Evolutionary conservation across 2,329 filamentous ascomycete species (phyloP), one percentile per base, ranked within the genome.

Genomic region (Trichothecium sympodiale): DNA sequence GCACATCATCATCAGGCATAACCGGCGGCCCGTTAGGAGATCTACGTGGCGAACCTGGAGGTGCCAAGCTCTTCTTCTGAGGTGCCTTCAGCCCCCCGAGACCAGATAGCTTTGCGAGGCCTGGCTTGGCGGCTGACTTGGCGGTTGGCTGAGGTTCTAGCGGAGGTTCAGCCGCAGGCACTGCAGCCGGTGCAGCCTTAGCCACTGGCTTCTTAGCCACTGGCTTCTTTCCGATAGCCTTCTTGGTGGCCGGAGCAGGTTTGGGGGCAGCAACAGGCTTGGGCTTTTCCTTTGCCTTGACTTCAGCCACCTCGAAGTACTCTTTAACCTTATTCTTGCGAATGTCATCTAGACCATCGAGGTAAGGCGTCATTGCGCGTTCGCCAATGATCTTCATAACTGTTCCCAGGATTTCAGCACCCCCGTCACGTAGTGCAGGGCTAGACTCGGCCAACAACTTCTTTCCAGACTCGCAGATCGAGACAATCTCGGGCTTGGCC

Each of bases 341-440:
- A 46, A 96, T 96, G 17, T 98, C 91, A 53, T 98, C 91, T 3
- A 98, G 67, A 3, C 86, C 86, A 43, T 95, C 89, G 13, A 98
- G 64, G 54, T 94, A 83, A 8, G 85, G 82, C 30, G 83, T 86
- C 91, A 98, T 98, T 35, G 84, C 84, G 38, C 91, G 77, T 58
- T 98, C 93, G 29, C 91, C 89, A 64, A 96, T 84, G 37, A 98
- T 96, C 64, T 96, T 98, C 91, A 95, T 96, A 34, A 98, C 60
- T 0, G 88, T 94, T 43, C 93, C 91, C 3, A 98, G 66, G 25
- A 91, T 79, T 57, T 98, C 91, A 12, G 88, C 88, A 55, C 88
- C 91, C 20, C 86, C 87, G 33, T 89, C 81, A 59, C 91, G 77
- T 40, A 94, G 75, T 3, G 73, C 80, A 48, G 93, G 88, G 46